A percentile compares a stretch with the other conserved stretches of the same genome.
phyloP scores from a whole-genome alignment of 2,329 filamentous ascomycete species.

The Pseudogymnoascus sp. region DNA sequence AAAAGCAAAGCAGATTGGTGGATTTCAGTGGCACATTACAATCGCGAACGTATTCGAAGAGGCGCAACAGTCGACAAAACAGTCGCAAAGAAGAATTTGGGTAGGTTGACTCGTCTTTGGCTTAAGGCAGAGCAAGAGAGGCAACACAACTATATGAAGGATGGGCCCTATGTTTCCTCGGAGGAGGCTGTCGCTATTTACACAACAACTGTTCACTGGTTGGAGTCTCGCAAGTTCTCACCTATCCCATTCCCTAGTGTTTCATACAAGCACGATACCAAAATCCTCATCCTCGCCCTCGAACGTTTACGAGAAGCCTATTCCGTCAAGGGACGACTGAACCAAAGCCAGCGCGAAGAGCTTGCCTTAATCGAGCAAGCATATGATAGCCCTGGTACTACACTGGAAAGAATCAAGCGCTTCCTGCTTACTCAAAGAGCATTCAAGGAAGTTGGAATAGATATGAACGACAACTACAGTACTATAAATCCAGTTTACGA shows the following conservation, averaged over 20 bases:
- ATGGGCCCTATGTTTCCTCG: conserved; percentile 94
- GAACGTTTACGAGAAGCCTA: conserved; percentile 92
- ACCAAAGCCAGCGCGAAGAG: conserved; percentile 96
- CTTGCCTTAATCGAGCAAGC: conserved; percentile 95
- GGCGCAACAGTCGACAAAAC: conserved; percentile 98
- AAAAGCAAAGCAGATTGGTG: conserved; percentile 99
- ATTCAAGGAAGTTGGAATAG: conserved; percentile 98
- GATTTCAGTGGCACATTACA: conserved; percentile 98
- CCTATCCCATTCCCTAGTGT: conserved; percentile 98
- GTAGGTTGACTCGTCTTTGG: conserved; percentile 89
- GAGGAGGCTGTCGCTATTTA: conserved; percentile 98
- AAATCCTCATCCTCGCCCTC: conserved; percentile 91
- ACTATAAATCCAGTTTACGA: conserved; percentile 99
- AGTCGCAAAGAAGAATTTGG: conserved; percentile 97
- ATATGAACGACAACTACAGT: conserved; percentile 99
- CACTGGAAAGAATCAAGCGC: conserved; percentile 90
- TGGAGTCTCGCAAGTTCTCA: conserved; percentile 96
- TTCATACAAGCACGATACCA: conserved; percentile 98
- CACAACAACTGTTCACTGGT: conserved; percentile 97
- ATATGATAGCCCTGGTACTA: conserved; percentile 95
- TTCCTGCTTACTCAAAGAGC: conserved; percentile 94
- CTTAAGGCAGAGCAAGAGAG: conserved; percentile 96
- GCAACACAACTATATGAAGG: conserved; percentile 99
- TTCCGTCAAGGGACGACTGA: conserved; percentile 91
- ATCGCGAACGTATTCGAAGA: conserved; percentile 89